Percentiles rank a stretch among this genome's conserved stretches.
These are phyloP conservation scores for Proliferodiscus dingleyae DNA, from an alignment of 2,329 filamentous ascomycete genomes.

Conservation along the genomic window DNA sequence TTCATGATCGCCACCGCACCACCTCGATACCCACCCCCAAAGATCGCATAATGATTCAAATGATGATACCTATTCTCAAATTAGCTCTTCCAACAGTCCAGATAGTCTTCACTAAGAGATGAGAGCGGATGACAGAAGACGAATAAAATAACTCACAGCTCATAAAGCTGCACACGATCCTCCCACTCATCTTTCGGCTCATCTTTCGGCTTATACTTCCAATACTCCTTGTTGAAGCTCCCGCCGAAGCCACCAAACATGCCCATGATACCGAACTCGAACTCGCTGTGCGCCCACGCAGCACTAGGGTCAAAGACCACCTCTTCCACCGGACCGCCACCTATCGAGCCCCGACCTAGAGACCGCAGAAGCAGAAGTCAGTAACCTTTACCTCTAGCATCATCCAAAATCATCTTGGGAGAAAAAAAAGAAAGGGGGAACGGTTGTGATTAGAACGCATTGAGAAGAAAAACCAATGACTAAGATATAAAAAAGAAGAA, in stretches of 20 bases:
- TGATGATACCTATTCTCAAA: constrained; percentile 68
- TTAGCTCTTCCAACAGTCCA: background rate
- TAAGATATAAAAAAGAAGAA: too few relatives aligned
- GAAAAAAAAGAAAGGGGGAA: too few relatives aligned
- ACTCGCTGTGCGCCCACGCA: constrained; percentile 84
- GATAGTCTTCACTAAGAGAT: background rate
- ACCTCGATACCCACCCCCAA: constrained; percentile 71
- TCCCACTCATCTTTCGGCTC: constrained; percentile 79
- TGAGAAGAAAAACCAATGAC: too few relatives aligned
- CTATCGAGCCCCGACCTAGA: constrained; percentile 51
- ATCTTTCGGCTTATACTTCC: constrained; percentile 67
- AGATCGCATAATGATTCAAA: constrained; percentile 70
- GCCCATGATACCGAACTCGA: constrained; percentile 87
- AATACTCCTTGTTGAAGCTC: constrained; percentile 73
- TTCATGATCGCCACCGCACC: constrained; percentile 79
- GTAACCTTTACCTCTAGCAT: too few relatives aligned
- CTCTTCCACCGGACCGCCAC: constrained; percentile 53
- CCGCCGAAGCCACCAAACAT: constrained; percentile 89
- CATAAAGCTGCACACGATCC: constrained; percentile 77
- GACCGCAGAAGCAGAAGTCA: too few relatives aligned
- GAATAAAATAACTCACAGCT: constrained; percentile 57
- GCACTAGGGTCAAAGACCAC: constrained; percentile 78
- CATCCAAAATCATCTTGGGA: too few relatives aligned
- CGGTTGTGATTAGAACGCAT: too few relatives aligned
- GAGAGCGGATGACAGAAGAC: background rate